Evolutionary conservation across 2,329 filamentous ascomycete species (phyloP), one percentile per base, ranked within the genome.

Genomic region (Lachnellula cervina): DNA sequence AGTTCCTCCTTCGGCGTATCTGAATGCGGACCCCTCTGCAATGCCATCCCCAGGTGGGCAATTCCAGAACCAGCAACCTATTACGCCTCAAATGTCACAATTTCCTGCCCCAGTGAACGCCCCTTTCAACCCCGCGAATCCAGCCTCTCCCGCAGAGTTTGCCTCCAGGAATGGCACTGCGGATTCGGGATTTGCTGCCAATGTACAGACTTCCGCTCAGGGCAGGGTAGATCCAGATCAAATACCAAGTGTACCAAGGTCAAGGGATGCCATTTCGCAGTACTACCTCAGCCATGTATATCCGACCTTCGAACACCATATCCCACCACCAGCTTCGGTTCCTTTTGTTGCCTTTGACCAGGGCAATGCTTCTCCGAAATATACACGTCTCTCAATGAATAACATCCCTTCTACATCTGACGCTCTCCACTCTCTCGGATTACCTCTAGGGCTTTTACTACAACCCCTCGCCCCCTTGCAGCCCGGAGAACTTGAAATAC

Each of bases 301-400:
- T 71, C 91, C 93, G 17, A 99, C 94, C 3, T 96, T 97, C 76
- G 93, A 97, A 74, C 89, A 89, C 57, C 91, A 96, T 69, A 80
- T 96, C 2, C 92, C 94, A 11, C 94, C 94, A 47, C 91, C 94
- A 2, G 89, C 92, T 14, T 84, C 88, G 5, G 81, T 94, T 21
- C 91, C 94, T 2, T 97, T 94, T 68, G 88, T 97, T 38, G 89
- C 92, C n/a, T 89, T 86, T 66, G 94, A 99, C 66, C 94, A 99
- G 72, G 94, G 94, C 66, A 99, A 97, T 71, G 87, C 94, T 5
- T 97, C 94, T 14, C 94, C 94, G 35, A 97, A 97, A 72, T 94
- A 90, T 70, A 89, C 91, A 49, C 86, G 94, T 54, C 80, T 99
- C 55, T 96, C 91, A 0, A 77, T 97, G 72, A 99, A 96, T 74